These are phyloP conservation scores for Russula griseocarnosa DNA, from an alignment of 768 basidiomycete species.

Conservation along the genomic window DNA sequence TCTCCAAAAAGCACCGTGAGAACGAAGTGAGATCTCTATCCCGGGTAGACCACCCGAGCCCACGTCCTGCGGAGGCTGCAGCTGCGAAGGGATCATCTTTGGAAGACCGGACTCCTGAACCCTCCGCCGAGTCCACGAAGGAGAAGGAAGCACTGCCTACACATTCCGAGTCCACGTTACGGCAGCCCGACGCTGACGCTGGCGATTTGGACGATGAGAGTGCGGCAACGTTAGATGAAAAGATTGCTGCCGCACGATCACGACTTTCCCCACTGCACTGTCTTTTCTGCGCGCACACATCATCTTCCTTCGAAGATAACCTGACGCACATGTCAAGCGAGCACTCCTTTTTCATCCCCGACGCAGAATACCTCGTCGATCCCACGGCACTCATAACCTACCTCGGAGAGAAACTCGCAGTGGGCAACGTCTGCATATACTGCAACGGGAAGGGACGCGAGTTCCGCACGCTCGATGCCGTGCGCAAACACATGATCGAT, in stretches of 20 bases:
- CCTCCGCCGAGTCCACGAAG: not conserved
- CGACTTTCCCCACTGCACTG: slow-evolving; percentile 64
- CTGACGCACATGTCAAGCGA: slow-evolving; percentile 79
- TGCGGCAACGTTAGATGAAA: slow-evolving; percentile 57
- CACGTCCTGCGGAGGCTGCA: slow-evolving; percentile 14
- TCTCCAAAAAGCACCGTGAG: slow-evolving; percentile 87
- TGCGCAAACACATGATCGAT: slow-evolving; percentile 92
- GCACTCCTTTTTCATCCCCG: slow-evolving; percentile 97
- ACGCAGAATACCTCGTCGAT: slow-evolving; percentile 86
- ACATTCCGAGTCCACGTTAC: slow-evolving; percentile 9
- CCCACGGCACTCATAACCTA: slow-evolving; percentile 75
- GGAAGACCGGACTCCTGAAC: slow-evolving; percentile 5
- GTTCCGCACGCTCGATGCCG: slow-evolving; percentile 80
- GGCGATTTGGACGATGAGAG: slow-evolving; percentile 7
- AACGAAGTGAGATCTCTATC: slow-evolving; percentile 52
- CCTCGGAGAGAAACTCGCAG: slow-evolving; percentile 88
- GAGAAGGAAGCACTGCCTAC: not conserved
- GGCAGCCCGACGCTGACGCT: slow-evolving; percentile 35
- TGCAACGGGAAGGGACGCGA: slow-evolving; percentile 82
- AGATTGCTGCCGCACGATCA: slow-evolving; percentile 66
- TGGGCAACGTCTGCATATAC: slow-evolving; percentile 90
- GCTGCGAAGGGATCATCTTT: slow-evolving; percentile 8
- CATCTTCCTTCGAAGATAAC: slow-evolving; percentile 57
- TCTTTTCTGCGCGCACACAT: slow-evolving; percentile 73
- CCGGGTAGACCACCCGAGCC: slow-evolving; percentile 23